A percentile compares a stretch with the other conserved stretches of the same genome.
Conservation (phyloP, 2,329 filamentous ascomycete species). For the Dothistroma pini region DNA sequence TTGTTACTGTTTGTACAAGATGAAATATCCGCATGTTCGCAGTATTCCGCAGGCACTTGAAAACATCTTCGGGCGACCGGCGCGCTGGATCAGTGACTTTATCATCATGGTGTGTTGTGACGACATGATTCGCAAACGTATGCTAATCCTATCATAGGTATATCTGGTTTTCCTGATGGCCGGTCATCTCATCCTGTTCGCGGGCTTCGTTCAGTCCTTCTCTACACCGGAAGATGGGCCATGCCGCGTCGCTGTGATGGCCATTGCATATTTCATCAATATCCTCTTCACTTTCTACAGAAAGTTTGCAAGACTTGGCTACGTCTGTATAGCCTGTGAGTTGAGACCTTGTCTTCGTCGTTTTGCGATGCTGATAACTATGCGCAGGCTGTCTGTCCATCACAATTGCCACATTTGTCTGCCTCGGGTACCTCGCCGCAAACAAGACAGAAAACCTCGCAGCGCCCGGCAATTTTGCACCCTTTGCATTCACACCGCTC, state of each 20-base stretch:
- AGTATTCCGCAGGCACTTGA: conserved; percentile 66
- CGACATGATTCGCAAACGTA: not conserved
- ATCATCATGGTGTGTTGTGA: conserved; percentile 33
- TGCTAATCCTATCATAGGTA: conserved; percentile 47
- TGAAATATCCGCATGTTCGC: conserved; percentile 54
- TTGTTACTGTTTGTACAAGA: conserved; percentile 58
- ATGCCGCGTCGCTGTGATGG: conserved; percentile 49
- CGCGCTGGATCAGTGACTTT: conserved; percentile 59
- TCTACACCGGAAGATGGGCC: conserved; percentile 56
- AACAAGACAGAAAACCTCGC: not conserved
- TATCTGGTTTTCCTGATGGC: conserved; percentile 67
- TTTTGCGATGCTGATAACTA: conserved; percentile 3
- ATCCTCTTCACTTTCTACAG: conserved; percentile 58
- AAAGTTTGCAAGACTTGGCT: conserved; percentile 30
- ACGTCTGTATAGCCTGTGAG: conserved; percentile 53
- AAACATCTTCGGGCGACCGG: conserved; percentile 57
- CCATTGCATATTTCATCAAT: conserved; percentile 58
- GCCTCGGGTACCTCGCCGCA: conserved; percentile 36
- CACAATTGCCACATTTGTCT: conserved; percentile 57
- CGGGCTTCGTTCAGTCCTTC: conserved; percentile 41
- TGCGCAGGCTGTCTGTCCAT: conserved; percentile 59
- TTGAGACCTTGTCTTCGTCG: not conserved
- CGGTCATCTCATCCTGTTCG: conserved; percentile 68
- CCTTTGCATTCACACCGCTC: not conserved
- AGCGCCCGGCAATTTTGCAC: not conserved